Evolutionary conservation across 2,329 filamentous ascomycete genomes (phyloP), one percentile per base, ranked within the genome.

Genomic region (Fusarium tupiense): DNA sequence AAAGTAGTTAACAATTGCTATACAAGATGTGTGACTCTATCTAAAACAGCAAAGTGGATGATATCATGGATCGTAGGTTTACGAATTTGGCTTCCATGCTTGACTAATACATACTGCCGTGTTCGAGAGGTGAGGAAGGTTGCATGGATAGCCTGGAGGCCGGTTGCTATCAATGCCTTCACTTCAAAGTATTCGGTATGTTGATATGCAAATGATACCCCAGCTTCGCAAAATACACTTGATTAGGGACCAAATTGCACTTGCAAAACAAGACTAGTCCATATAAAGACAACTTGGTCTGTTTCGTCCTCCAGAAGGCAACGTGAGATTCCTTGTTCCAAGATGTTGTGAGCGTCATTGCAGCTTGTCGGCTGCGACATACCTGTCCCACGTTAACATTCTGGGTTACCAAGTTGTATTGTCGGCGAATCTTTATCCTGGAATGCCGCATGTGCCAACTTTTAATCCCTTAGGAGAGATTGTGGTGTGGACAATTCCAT

Each of bases 191-290:
- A 47, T 41, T 52, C 33, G 47, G 52, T 60, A 56, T 71, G 33
- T 56, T 64, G 58, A 58, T 29, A 47, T 61, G 43, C 50, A 26
- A 35, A 69, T 52, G 41, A 62, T 62, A 62, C 57, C 58, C 56
- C 61, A 70, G 52, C 50, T 65, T 78, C 76, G 76, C 76, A 78
- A 78, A 72, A 67, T 26, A 57, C 56, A 57, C 76, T 78, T 62
- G 58, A 77, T 77, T 40, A 43, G 73, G 60, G 66, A 50, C 56
- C 44, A 44, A 73, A 76, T 75, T 60, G 75, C 68, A 77, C 76
- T 74, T 76, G 76, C 76, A 72, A 75, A 64, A 78, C 69, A 50
- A 68, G 57, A 46, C 73, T 72, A 75, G 65, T 70, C 72, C 65
- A 22, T 41, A 73, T 73, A 46, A 52, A 68, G 69, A 61, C 62